Conservation (phyloP, 805 yeast species). For the Clavispora phyllophila region DNA sequence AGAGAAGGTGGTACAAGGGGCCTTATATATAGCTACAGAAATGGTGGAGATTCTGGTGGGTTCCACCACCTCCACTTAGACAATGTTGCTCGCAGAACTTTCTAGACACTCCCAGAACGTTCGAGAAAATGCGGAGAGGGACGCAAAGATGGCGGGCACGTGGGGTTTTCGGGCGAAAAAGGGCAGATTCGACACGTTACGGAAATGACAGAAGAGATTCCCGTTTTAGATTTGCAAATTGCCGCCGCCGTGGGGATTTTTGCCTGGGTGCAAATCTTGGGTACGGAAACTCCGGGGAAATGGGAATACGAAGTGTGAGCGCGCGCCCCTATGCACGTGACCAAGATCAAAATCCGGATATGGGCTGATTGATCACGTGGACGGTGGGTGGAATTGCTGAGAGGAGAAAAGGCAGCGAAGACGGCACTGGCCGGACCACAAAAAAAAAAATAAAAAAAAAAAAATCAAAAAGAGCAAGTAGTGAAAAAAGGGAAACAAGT, state of each 20-base stretch:
- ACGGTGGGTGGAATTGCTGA: background rate
- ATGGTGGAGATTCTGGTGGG: slow-evolving; percentile 4
- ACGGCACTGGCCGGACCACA: too few relatives aligned
- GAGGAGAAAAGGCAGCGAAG: too few relatives aligned
- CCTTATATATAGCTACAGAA: slow-evolving; percentile 3
- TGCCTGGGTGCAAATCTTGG: too few relatives aligned
- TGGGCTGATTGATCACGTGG: background rate
- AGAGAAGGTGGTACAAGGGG: background rate
- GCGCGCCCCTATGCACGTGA: background rate
- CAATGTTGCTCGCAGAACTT: background rate
- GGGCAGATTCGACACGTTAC: background rate
- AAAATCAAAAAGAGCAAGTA: too few relatives aligned
- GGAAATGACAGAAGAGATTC: too few relatives aligned
- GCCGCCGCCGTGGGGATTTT: too few relatives aligned
- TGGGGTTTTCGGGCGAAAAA: background rate
- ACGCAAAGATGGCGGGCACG: background rate
- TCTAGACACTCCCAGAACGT: slow-evolving; percentile 11
- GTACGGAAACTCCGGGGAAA: too few relatives aligned
- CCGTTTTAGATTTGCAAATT: too few relatives aligned
- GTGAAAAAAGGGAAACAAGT: too few relatives aligned
- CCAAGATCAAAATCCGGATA: background rate
- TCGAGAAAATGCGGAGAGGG: slow-evolving; percentile 5
- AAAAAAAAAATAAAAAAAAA: too few relatives aligned
- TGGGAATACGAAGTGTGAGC: too few relatives aligned
- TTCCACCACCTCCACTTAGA: slow-evolving; percentile 7